A percentile compares a stretch with the other conserved stretches of the same genome.
These are phyloP conservation scores for Myriosclerotinia duriaeana DNA, from an alignment of 2,329 filamentous ascomycete species.

Conservation along the genomic window DNA sequence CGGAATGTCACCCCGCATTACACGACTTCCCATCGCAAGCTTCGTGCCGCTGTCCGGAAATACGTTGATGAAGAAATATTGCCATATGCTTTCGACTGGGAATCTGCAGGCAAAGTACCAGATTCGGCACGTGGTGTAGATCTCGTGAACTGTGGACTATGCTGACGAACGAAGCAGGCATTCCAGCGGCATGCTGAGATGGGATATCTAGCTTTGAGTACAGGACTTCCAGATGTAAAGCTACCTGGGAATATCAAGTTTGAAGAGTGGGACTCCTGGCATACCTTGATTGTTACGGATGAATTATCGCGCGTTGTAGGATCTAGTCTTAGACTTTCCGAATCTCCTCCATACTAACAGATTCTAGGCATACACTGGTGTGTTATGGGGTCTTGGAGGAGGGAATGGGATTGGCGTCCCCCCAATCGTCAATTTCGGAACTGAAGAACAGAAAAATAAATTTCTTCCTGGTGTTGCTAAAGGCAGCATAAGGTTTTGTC, in stretches of 20 bases:
- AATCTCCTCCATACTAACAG: neutral
- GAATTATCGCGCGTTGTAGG: conserved; percentile 51
- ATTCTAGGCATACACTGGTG: conserved; percentile 52
- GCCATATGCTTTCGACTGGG: conserved; percentile 63
- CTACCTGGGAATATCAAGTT: conserved; percentile 49
- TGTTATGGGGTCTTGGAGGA: conserved; percentile 57
- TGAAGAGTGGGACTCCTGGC: conserved; percentile 56
- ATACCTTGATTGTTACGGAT: conserved; percentile 55
- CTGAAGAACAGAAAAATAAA: conserved; percentile 54
- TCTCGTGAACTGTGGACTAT: neutral
- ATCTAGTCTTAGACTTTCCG: neutral
- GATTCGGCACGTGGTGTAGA: conserved; percentile 43
- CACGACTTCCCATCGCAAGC: conserved; percentile 57
- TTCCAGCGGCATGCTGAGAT: conserved; percentile 38
- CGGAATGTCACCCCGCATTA: conserved; percentile 55
- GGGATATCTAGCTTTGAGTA: conserved; percentile 41
- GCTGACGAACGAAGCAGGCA: conserved; percentile 28
- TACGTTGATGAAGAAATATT: conserved; percentile 60
- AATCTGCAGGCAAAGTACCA: conserved; percentile 55
- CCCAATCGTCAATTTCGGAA: conserved; percentile 63
- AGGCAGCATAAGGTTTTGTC: conserved; percentile 60
- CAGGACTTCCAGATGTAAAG: conserved; percentile 43
- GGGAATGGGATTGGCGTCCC: conserved; percentile 63
- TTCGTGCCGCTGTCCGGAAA: conserved; percentile 55
- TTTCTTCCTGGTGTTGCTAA: conserved; percentile 60